Base-by-base conservation (phyloP, 352 stramenopile species). In the Halophytophthora batemanensis region DNA sequence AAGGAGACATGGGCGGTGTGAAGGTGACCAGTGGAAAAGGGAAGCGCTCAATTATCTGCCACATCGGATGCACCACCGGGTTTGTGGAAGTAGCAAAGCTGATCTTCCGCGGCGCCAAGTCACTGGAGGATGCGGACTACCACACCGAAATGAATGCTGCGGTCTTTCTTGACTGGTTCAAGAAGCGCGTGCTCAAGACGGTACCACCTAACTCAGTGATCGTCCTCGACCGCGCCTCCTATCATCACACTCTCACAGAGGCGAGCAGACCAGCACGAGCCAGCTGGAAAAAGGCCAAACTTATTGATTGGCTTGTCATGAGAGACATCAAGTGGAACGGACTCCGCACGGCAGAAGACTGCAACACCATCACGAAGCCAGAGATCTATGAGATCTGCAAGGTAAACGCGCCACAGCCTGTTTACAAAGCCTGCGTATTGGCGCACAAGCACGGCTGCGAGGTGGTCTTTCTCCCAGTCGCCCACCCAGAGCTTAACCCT, bases 101-200 rank as follows among this genome's bases (percentile, higher is more conserved):
- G 0, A 65, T 69, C 2, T 69, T 66, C 21, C 35, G 56, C 8
- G 56, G 56, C 0, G 44, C 6, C 6, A 66, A 66, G 25, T 3
- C 61, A 19, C 40, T 70, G 10, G 51, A 64, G 17, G 45, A 61
- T 10, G 51, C 61, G 21, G 61, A 69, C 21, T 65, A 60, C 28
- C 60, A 63, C 51, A 59, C 41, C 5, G 50, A 70, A 28, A 70
- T 70, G 45, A 70, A 66, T 34, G 3, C 56, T 11, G 22, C 29
- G 18, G 48, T 70, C 0, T 63, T 66, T 25, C 13, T 53, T 3
- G 56, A 70, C 29, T 70, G 53, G 50, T 19, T 70, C 4, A 38
- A 64, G 39, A 59, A 54, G 21, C 43, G 41, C 3, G 48, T 64
- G 2, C 19, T 69, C 1, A 35, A 44, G 3, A 22, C 17, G 0